Base-by-base conservation (phyloP, 805 yeast genomes). In the Candida insectalens region DNA sequence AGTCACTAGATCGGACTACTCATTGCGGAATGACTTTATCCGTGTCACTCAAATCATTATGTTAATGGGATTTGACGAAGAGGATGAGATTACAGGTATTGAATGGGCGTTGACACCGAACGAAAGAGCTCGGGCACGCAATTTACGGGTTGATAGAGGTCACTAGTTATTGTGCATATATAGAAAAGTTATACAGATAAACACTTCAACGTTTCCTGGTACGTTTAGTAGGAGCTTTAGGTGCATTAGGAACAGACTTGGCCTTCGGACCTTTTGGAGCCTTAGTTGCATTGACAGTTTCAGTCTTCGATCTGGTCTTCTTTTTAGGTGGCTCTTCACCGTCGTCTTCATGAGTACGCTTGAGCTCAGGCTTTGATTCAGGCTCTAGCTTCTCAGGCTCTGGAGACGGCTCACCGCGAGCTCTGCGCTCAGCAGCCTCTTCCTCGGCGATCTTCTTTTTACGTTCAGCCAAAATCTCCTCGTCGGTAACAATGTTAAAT, bases 31-130 rank as follows among this genome's bases (percentile, higher is more conserved):
- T 39, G 71, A 73, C 45, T 89, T 89, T 50, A 67, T 81, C 6
- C 65, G 85, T 38, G 75, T 85, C 5, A 85, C 95, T 0, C 97
- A 89, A 53, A 67, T 92, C 28, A 81, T 85, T 15, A 70, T 84
- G 63, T 63, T 85, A 29, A 63, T 87, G 27, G 92, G 94, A 4
- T 68, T 85, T 59, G 96, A 85, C 45, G 88, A 82, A 38, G 77
- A 69, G 34, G 64, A 58, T 27, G 62, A 57, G 21, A 39, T 55
- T 23, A 55, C 55, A 6, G 53, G 49, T 20, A 36, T 52, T 12
- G 37, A 27, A 7, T 87, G 96, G 95, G 77, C 78, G 1, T 60
- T 88, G 41, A 77, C 84, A 7, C 84, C 85, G 3, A 71, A 68
- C 28, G 96, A 88, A 46, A 66, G 92, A 43, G 68, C 67, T 31